Conservation (phyloP, 192 early-diverging fungal species). For the Phycomyces blakesleeanus region DNA sequence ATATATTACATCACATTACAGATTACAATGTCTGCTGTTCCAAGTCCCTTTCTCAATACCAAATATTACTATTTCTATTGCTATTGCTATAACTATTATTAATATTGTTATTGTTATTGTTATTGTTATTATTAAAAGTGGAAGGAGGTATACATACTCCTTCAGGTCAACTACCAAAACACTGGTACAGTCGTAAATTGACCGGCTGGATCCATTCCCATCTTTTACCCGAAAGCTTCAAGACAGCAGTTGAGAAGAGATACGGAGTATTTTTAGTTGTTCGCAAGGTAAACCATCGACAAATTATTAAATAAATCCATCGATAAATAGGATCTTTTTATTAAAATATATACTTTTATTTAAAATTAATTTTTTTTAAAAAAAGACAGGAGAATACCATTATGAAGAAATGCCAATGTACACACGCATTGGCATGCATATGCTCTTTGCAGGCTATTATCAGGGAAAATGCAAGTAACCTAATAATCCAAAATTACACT, state of each 20-base stretch:
- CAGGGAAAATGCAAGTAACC: slow-evolving; percentile 31
- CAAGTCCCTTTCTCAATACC: neutral
- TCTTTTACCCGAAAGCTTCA: slow-evolving; percentile 39
- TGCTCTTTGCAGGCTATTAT: slow-evolving; percentile 41
- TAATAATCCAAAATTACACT: too few species aligned
- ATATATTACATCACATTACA: too few species aligned
- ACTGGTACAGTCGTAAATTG: slow-evolving; percentile 26
- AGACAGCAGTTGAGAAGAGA: slow-evolving; percentile 37
- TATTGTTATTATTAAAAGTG: neutral
- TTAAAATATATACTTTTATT: neutral
- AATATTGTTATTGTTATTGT: too few species aligned
- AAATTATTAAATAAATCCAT: too few species aligned
- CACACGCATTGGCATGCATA: slow-evolving; percentile 51
- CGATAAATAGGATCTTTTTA: too few species aligned
- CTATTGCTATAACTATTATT: too few species aligned
- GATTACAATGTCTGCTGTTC: too few species aligned
- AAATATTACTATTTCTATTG: too few species aligned
- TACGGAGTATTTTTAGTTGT: slow-evolving; percentile 42
- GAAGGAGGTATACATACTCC: slow-evolving; percentile 25
- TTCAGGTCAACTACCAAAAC: slow-evolving; percentile 12
- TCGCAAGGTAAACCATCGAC: slow-evolving; percentile 25
- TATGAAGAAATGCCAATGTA: slow-evolving; percentile 55
- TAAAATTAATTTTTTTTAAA: neutral
- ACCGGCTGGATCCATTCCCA: slow-evolving; percentile 28
- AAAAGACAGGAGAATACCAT: slow-evolving; percentile 35